Conservation (phyloP, 148 eudicot genomes). For the Fallopia convolvulus region DNA sequence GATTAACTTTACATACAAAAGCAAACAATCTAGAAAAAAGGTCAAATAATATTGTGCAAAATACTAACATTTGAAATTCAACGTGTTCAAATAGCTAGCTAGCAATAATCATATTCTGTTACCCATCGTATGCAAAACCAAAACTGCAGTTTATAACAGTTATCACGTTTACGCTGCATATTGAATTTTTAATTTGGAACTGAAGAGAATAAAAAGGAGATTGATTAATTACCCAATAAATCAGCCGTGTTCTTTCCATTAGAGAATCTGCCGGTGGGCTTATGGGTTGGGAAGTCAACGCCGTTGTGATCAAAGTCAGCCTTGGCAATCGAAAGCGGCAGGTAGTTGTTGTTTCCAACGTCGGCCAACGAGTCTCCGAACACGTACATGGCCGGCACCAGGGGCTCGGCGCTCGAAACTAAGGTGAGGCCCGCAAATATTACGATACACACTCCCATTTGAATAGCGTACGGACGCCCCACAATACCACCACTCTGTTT, state of each 20-base stretch:
- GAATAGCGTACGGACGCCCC: no score
- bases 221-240: conserved; percentile 43
- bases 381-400: conserved; percentile 58
- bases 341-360: conserved; percentile 79
- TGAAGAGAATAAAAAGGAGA: not conserved
- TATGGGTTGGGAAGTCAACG: conserved; percentile 51
- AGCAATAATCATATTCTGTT: no score
- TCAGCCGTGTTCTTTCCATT: conserved; percentile 95
- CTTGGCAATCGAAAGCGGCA: conserved; percentile 51
- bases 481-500: no score
- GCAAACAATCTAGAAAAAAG: no score
- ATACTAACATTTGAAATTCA: no score
- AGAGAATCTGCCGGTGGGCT: conserved; percentile 68
- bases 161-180: not conserved
- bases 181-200: no score
- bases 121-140: no score
- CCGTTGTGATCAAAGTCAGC: conserved; percentile 87
- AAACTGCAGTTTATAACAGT: no score
- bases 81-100: no score
- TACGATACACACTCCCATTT: no score
- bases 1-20: no score
- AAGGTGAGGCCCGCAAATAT: not conserved
- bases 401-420: conserved; percentile 17
- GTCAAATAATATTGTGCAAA: no score
- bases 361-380: conserved; percentile 89